Percentiles rank a stretch among this genome's conserved stretches.
These are phyloP conservation scores for Hydnum rufescens DNA, from an alignment of 768 basidiomycete species.

Conservation along the genomic window DNA sequence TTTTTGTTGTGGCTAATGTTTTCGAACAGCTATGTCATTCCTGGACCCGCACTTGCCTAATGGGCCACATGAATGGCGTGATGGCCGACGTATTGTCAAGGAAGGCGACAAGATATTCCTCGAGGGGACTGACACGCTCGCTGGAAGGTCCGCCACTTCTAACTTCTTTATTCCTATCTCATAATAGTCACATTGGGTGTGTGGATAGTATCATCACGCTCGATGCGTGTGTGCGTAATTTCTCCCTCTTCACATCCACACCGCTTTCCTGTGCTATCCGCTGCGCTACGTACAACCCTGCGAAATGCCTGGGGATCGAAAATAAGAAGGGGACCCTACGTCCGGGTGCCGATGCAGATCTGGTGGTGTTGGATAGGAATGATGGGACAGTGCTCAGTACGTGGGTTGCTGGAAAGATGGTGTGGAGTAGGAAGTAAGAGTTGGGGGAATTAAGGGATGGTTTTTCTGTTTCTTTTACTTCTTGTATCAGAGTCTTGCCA, in stretches of 20 bases:
- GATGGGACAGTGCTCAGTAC: constrained; percentile 43
- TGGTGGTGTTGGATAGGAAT: constrained; percentile 50
- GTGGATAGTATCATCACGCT: constrained; percentile 49
- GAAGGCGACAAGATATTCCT: constrained; percentile 63
- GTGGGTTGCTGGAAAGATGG: constrained; percentile 59
- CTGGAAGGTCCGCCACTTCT: constrained; percentile 45
- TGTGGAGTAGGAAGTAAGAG: constrained; percentile 26
- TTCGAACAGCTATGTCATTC: constrained; percentile 50
- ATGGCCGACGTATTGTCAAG: constrained; percentile 61
- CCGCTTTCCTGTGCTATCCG: constrained; percentile 67
- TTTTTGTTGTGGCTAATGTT: background rate
- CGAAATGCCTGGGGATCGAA: constrained; percentile 65
- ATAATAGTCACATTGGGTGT: background rate
- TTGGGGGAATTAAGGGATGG: too few species aligned
- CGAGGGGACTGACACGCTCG: constrained; percentile 72
- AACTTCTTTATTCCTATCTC: background rate
- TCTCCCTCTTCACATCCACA: constrained; percentile 65
- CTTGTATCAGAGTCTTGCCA: too few species aligned
- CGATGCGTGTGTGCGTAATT: constrained; percentile 72
- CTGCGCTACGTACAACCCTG: constrained; percentile 73
- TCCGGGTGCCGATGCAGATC: constrained; percentile 71
- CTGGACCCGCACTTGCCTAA: constrained; percentile 70
- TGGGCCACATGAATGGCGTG: constrained; percentile 76
- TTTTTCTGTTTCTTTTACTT: too few species aligned
- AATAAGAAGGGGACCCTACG: constrained; percentile 62